phyloP scores from a whole-genome alignment of 2,329 filamentous ascomycete species.

The Colletotrichum sp. region DNA sequence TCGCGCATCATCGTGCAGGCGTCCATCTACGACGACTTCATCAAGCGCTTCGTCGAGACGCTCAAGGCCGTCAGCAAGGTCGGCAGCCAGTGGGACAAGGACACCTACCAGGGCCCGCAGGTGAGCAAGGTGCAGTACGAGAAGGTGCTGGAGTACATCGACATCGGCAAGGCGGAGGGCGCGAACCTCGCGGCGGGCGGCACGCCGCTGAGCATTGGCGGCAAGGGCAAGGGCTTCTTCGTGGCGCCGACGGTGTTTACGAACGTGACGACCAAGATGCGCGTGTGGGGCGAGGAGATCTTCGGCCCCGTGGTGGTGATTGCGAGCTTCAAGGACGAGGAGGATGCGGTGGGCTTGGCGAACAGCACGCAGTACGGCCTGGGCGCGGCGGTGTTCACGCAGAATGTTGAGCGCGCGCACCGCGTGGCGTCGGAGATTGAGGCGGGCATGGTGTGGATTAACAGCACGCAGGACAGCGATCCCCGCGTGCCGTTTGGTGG shows the following conservation, averaged over 20 bases:
- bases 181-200: slow-evolving; percentile 71
- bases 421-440: slow-evolving; percentile 61
- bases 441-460: slow-evolving; percentile 63
- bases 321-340: slow-evolving; percentile 45
- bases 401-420: slow-evolving; percentile 57
- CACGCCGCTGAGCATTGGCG: slow-evolving; percentile 36
- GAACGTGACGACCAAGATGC: slow-evolving; percentile 44
- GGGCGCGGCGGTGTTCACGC: slow-evolving; percentile 66
- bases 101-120: slow-evolving; percentile 77
- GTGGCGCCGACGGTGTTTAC: slow-evolving; percentile 52
- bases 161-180: slow-evolving; percentile 72
- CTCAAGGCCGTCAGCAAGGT: slow-evolving; percentile 62
- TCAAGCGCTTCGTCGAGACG: slow-evolving; percentile 65
- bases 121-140: slow-evolving; percentile 76
- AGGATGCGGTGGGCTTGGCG: slow-evolving; percentile 46
- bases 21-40: slow-evolving; percentile 65
- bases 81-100: slow-evolving; percentile 73
- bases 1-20: slow-evolving; percentile 72
- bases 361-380: slow-evolving; percentile 66
- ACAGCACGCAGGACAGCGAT: slow-evolving; percentile 51
- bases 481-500: slow-evolving; percentile 51
- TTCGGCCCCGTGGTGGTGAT: slow-evolving; percentile 52
- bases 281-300: slow-evolving; percentile 51
- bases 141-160: slow-evolving; percentile 72
- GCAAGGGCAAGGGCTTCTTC: slow-evolving; percentile 46